Evolutionary conservation across 1,284 basidiomycete genomes (phyloP), one percentile per base, ranked within the genome.

Genomic region (Papiliotrema fonsecae): DNA sequence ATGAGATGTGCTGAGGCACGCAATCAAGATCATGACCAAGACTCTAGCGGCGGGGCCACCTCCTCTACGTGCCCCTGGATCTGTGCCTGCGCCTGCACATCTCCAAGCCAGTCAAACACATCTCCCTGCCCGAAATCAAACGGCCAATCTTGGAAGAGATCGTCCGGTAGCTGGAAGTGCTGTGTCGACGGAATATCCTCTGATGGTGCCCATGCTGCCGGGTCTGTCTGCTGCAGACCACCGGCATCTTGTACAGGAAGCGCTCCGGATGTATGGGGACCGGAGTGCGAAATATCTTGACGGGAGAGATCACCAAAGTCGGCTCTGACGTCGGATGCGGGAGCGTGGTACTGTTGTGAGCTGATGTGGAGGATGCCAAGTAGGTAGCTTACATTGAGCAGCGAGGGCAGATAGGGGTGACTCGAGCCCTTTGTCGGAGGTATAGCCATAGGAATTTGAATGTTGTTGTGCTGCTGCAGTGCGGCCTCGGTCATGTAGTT

Each of bases 401-500:
- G 11, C 18, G 13, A 22, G 13, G 32, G 45, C 35, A 46, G 19
- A 13, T 46, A 31, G 18, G 32, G 24, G 30, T 45, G 43, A 6
- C 9, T 16, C 10, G 14, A 11, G 24, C 13, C 11, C 40, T 16
- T 11, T 10, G 5, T 9, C n/a, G n/a, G n/a, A 10, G 10, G 6
- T 22, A 42, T 11, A 10, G 40, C 14, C 40, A 27, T 28, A 16
- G 40, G 40, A 4, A 26, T 26, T 16, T 42, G 25, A 16, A 42
- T 26, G 6, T 25, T 16, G 24, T 39, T 22, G 11, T 42, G 27
- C 25, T 28, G 36, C 26, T 46, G 35, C 32, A 35, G 25, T 4
- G 45, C 45, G 21, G 69, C 67, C 9, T 58, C 55, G 2, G 60
- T 58, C 69, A 73, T 73, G 46, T 67, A 70, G 30, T 54, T 54